phyloP scores from a whole-genome alignment of 2,329 filamentous ascomycete genomes.

The Hymenoscyphus linearis region DNA sequence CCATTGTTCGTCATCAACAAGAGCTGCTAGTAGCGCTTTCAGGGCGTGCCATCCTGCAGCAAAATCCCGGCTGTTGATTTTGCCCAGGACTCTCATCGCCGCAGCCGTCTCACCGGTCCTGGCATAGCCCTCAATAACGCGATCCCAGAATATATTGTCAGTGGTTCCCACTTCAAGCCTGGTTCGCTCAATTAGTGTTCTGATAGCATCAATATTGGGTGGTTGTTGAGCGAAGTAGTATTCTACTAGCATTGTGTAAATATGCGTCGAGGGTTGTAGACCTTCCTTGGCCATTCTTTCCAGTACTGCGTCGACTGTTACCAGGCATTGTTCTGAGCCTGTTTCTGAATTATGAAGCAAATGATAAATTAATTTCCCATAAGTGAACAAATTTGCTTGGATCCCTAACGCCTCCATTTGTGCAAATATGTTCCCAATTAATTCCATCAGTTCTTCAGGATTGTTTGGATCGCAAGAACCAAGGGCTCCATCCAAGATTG shows the following conservation, averaged over 20 bases:
- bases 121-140: constrained; percentile 64
- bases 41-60: constrained; percentile 26
- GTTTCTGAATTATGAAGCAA: constrained; percentile 43
- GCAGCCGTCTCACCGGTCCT: constrained; percentile 43
- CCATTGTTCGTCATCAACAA: constrained; percentile 29
- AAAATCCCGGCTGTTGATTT: constrained; percentile 33
- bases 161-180: constrained; percentile 31
- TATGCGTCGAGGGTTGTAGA: constrained; percentile 53
- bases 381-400: constrained; percentile 56
- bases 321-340: constrained; percentile 32
- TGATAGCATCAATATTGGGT: constrained; percentile 56
- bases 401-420: constrained; percentile 54
- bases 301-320: constrained; percentile 55
- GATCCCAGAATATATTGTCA: constrained; percentile 62
- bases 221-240: constrained; percentile 57
- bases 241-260: constrained; percentile 69
- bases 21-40: constrained; percentile 24
- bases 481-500: constrained; percentile 60
- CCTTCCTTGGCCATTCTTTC: constrained; percentile 52
- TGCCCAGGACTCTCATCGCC: constrained; percentile 46
- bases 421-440: constrained; percentile 49
- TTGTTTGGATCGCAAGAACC: constrained; percentile 37
- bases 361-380: constrained; percentile 63
- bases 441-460: constrained; percentile 44
- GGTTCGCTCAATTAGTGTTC: constrained; percentile 50